phyloP scores from a whole-genome alignment of 225 moss, liverwort and hornwort species.

The Rhytidiadelphus loreus region DNA sequence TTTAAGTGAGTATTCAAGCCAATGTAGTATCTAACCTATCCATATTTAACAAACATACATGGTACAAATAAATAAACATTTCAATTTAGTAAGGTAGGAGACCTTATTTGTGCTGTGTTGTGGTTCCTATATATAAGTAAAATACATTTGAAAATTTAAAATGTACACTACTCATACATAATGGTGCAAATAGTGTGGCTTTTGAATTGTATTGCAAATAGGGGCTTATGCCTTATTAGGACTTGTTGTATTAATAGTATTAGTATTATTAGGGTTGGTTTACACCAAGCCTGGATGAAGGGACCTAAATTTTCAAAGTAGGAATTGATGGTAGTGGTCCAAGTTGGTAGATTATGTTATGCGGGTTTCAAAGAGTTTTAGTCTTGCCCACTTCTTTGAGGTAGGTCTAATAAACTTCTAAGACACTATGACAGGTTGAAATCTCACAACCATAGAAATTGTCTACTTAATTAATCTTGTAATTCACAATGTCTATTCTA shows the following conservation, averaged over 20 bases:
- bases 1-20: too few species aligned
- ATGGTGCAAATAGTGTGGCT: fast-evolving
- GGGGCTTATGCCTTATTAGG: not conserved
- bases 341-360: not conserved
- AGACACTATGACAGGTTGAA: fast-evolving
- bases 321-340: not conserved
- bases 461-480: not conserved
- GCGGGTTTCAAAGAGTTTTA: fast-evolving
- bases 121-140: fast-evolving
- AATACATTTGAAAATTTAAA: not conserved
- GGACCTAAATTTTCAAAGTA: not conserved
- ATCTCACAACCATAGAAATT: not conserved
- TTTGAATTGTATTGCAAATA: not conserved
- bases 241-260: not conserved
- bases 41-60: not conserved
- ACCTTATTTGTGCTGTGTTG: not conserved
- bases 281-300: not conserved
- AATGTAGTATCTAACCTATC: not conserved
- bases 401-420: fast-evolving
- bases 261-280: fast-evolving
- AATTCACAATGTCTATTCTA: fast-evolving
- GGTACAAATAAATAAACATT: too few species aligned
- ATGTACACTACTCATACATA: not conserved
- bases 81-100: not conserved
- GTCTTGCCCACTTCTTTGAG: not conserved